Evolutionary conservation across 2,329 filamentous ascomycete genomes (phyloP).

Genomic region (Fonsecaea pedrosoi): DNA sequence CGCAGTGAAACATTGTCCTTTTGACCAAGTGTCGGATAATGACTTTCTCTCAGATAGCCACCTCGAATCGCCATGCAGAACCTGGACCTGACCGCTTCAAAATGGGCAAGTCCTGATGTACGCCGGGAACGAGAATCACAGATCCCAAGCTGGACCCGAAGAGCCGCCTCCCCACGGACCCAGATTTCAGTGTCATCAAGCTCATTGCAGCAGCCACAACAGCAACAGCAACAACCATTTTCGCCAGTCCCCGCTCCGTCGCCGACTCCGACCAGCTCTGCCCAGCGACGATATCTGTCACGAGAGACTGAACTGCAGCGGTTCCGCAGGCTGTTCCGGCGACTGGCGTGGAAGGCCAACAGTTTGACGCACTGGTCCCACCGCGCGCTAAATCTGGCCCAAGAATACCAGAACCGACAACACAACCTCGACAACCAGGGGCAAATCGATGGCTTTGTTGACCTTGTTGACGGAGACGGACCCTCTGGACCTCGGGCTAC

Average conservation of each 20-base stretch:
- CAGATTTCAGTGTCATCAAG: background rate
- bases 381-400: slow-evolving; percentile 32
- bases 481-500: slow-evolving; percentile 23
- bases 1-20: background rate
- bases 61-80: slow-evolving; percentile 13
- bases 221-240: background rate
- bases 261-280: slow-evolving; percentile 14
- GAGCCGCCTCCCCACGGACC: slow-evolving; percentile 27
- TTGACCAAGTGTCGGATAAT: background rate
- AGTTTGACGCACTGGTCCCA: slow-evolving; percentile 37
- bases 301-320: slow-evolving; percentile 31
- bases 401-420: slow-evolving; percentile 25
- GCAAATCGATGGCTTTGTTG: background rate
- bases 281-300: slow-evolving; percentile 28
- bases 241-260: background rate
- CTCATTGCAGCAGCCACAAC: slow-evolving; percentile 12
- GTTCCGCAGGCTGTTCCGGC: slow-evolving; percentile 33
- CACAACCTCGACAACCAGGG: slow-evolving; percentile 1
- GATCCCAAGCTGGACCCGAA: background rate
- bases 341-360: slow-evolving; percentile 36
- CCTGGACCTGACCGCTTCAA: slow-evolving; percentile 32
- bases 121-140: slow-evolving; percentile 29
- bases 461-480: background rate
- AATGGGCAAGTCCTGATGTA: slow-evolving; percentile 35
- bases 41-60: background rate